Base-by-base conservation (phyloP, 139 green algal genomes). In the Diplosphaera chodatii region DNA sequence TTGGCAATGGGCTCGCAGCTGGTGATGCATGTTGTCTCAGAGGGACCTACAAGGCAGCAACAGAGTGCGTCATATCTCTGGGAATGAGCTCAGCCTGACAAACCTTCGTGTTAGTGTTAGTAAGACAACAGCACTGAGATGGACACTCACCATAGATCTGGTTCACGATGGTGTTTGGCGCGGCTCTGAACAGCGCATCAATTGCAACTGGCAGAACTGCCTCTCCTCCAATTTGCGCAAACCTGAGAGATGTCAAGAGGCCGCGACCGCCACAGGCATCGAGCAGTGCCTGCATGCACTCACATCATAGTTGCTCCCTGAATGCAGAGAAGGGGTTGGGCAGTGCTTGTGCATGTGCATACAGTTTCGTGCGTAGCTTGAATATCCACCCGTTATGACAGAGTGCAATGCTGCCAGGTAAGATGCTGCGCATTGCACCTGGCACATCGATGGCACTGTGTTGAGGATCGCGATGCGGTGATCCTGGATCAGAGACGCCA, bases 131-230 rank as follows among this genome's bases (percentile, higher is more conserved):
- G n/a, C n/a, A n/a, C n/a, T n/a, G n/a, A 33, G 5, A 48, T 48
- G 37, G 10, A 20, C 10, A 48, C 37, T 48, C 37, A 48, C 82
- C 80, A 40, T 86, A 86, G 3, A 64, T 64, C 40, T 83, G 81
- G 64, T 70, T 21, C 63, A 84, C 29, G 22, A 66, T 48, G n/a
- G 55, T 32, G 56, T 79, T 32, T 1, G 77, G 77, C 30, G 79
- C 59, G 28, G 63, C 29, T 1, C 59, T 28, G 32, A 48, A 3
- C 25, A 77, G 40, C 13, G 70, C 63, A 13, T 21, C 48, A 21
- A 67, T 63, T 22, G 64, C 30, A 6, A 63, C 22, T 3, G 66
- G 55, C n/a, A 21, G 68, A 32, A 82, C 32, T 23, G 70, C 65
- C 69, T 82, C 77, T 16, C 71, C 71, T n/a, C 66, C 69, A 28